Evolutionary conservation across 1,284 basidiomycete species (phyloP), one percentile per base, ranked within the genome.

Genomic region (Naganishia liquefaciens): DNA sequence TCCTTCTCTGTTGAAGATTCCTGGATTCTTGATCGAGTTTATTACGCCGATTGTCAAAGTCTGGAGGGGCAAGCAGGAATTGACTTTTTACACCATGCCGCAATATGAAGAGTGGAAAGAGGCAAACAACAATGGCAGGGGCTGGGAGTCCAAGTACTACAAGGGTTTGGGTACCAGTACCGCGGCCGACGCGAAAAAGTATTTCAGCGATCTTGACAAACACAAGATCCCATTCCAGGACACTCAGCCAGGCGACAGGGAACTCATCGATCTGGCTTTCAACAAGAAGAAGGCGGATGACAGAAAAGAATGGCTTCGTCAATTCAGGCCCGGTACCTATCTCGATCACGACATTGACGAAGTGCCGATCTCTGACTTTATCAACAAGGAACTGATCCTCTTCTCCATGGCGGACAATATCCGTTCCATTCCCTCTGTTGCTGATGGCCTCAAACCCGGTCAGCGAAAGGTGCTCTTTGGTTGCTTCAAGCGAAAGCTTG

Each of bases 351-450:
- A 88, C 68, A 85, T 91, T 53, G 85, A 89, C 61, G 87, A 91
- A 73, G 90, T 99, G 65, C 87, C 91, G 0, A 90, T 89, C 74
- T 85, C 88, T 1, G 94, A 99, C 75, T 99, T 99, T 76, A 94
- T 99, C 81, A 98, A 99, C 83, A 93, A 88, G 79, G 96, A 99
- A 77, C 82, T 99, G 52, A 98, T 99, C 69, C 84, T 98, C 30
- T 99, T 99, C 84, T 99, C 95, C 2, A 98, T 99, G 93, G 96
- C 96, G 4, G 96, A 99, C 77, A 96, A 96, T 72, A 85, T 98
- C 72, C 91, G 93, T 72, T 94, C 95, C 21, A 94, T 99, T 71
- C 91, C 96, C 21, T 93, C 90, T 0, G 85, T 93, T 17, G 88
- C 89, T 5, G 96, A 99, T 76, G 96, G 96, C 40, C 82, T 99